Conservation (phyloP, 83 land plant species). For the Diphasiastrum complanatum region DNA sequence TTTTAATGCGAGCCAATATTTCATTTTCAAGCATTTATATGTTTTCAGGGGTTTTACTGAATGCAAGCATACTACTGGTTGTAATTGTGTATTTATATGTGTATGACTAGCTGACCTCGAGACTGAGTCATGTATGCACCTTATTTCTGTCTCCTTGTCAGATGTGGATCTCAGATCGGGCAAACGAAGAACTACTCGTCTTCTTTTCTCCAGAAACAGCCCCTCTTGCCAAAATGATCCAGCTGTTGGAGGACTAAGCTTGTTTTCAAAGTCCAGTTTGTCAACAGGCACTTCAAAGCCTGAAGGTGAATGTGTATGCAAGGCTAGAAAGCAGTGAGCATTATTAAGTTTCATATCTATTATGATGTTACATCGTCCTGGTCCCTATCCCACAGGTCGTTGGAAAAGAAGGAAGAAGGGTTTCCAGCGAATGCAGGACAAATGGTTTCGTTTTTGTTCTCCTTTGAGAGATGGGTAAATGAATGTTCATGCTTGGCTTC, state of each 20-base stretch:
- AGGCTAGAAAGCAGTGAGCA: no score
- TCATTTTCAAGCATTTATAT: no score
- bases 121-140: no score
- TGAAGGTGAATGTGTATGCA: conserved; percentile 13
- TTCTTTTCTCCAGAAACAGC: conserved; percentile 24
- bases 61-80: no score
- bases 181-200: conserved; percentile 27
- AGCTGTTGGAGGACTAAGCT: conserved; percentile 33
- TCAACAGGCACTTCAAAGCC: conserved; percentile 20
- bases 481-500: background rate
- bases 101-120: no score
- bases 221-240: conserved; percentile 13
- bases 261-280: conserved; percentile 4
- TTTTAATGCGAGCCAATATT: no score
- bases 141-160: no score
- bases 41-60: no score
- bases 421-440: conserved; percentile 20
- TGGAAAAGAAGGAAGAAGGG: conserved; percentile 38
- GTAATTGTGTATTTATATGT: no score
- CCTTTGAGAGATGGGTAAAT: conserved; percentile 29
- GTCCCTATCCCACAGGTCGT: conserved; percentile 13
- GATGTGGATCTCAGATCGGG: conserved; percentile 29
- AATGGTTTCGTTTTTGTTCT: conserved; percentile 23
- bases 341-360: no score
- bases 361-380: no score